Evolutionary conservation across 2,329 filamentous ascomycete genomes (phyloP), one percentile per base, ranked within the genome.

Genomic region (Talaromyces rugulosus): DNA sequence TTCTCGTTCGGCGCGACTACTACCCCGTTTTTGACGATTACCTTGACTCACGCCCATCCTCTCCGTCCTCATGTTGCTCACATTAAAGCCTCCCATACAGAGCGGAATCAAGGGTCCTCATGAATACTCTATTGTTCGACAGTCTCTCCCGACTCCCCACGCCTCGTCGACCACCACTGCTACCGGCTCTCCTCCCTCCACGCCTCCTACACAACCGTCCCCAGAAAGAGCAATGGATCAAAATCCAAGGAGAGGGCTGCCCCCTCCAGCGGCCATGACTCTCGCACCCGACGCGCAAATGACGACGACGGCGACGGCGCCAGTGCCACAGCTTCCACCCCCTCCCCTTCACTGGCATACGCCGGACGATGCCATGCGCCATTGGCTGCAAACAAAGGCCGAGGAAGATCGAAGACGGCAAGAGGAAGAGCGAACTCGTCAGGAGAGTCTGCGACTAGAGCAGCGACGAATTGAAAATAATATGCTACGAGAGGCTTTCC

Each of bases 381-480:
- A 82, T 60, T 92, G 89, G 89, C 78, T 92, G 27, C 77, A 84
- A 60, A 87, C 89, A 59, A 91, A 88, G 73, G 80, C 85, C 0
- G 90, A 92, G 74, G 89, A 92, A 71, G 89, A 92, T 70, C 72
- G 74, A 44, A 71, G 72, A 59, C 66, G 62, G 71, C 89, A 91
- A 75, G 89, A 92, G 74, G 89, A 92, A 74, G 89, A 92, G 75
- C 88, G 83, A 69, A 84, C 82, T 7, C 75, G 77, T 34, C 83
- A 85, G 68, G 90, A 91, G 74, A 78, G 80, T 34, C 76, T 90
- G 51, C 86, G 87, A 30, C 76, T 92, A 34, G 89, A 92, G 75
- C 89, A 90, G 75, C 82, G 89, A 54, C 88, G 83, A 68, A 82
- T 91, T 61, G 90, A 92, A 74, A 85, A 89, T 70, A 87, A 87